A percentile compares a stretch with the other conserved stretches of the same genome.
Evolutionary conservation across 2,329 filamentous ascomycete species (phyloP).

Genomic region (Aureobasidium namibiae): DNA sequence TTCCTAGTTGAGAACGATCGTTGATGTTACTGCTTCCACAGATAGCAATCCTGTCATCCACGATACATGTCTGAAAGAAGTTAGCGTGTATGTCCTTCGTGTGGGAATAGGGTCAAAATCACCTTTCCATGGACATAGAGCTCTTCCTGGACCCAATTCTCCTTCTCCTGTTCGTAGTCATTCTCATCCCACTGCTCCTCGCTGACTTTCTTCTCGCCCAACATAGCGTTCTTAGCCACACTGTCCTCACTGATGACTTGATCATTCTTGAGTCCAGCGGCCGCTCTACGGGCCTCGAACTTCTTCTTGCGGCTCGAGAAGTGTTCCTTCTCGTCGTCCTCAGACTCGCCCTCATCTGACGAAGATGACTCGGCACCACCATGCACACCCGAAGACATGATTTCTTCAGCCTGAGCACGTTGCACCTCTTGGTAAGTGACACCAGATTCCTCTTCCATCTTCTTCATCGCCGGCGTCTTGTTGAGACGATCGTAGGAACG

Average conservation of each 20-base stretch:
- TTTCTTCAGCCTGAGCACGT: constrained; percentile 77
- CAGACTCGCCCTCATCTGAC: constrained; percentile 21
- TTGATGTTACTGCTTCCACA: constrained; percentile 68
- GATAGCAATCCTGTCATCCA: constrained; percentile 76
- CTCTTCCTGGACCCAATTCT: constrained; percentile 91
- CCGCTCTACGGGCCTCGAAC: constrained; percentile 37
- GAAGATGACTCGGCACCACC: constrained; percentile 37
- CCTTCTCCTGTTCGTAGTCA: constrained; percentile 57
- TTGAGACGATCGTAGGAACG: constrained; percentile 89
- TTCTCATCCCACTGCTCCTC: constrained; percentile 69
- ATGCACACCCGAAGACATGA: constrained; percentile 70
- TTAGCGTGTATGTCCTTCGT: constrained; percentile 12
- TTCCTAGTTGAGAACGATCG: constrained; percentile 78
- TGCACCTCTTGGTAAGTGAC: constrained; percentile 82
- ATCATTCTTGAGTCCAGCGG: constrained; percentile 27
- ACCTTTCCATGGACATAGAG: constrained; percentile 92
- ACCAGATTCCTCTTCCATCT: constrained; percentile 72
- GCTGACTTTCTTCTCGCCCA: constrained; percentile 52
- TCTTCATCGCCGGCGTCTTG: constrained; percentile 63
- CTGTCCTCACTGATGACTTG: constrained; percentile 49
- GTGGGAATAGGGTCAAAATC: constrained; percentile 12
- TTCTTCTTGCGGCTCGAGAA: constrained; percentile 35
- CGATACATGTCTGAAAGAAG: constrained; percentile 52
- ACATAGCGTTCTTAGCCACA: constrained; percentile 76
- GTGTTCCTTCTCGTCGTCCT: constrained; percentile 27